Evolutionary conservation across 192 early-diverging fungal species (phyloP).

Genomic region (Umbelopsis sp.): DNA sequence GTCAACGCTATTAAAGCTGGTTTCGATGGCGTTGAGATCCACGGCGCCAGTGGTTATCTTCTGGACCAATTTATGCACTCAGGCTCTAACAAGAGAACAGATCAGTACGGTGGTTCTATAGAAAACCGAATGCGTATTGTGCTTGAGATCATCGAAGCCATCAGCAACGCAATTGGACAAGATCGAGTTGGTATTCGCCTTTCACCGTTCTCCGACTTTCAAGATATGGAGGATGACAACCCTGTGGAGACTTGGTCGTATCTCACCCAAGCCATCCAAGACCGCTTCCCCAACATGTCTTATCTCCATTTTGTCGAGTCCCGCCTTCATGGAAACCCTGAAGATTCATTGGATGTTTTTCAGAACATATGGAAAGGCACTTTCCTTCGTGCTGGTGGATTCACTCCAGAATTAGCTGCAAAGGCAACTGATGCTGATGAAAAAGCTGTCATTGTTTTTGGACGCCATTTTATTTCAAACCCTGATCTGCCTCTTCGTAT

Average conservation of each 20-base stretch:
- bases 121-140: slow-evolving; percentile 6
- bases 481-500: slow-evolving; percentile 32
- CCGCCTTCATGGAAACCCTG: slow-evolving; percentile 6
- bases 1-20: slow-evolving; percentile 73
- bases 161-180: slow-evolving; percentile 54
- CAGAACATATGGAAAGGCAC: slow-evolving; percentile 30
- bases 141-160: neutral
- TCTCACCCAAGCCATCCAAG: slow-evolving; percentile 27
- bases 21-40: slow-evolving; percentile 87
- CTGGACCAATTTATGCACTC: slow-evolving; percentile 79
- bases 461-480: slow-evolving; percentile 29
- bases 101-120: slow-evolving; percentile 1
- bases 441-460: slow-evolving; percentile 23
- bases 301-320: slow-evolving; percentile 34
- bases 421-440: neutral
- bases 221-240: slow-evolving; percentile 36
- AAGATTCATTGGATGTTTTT: slow-evolving; percentile 27
- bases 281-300: slow-evolving; percentile 29
- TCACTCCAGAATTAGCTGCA: slow-evolving; percentile 15
- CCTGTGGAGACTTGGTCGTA: slow-evolving; percentile 28
- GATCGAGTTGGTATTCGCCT: slow-evolving; percentile 24
- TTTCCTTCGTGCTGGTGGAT: slow-evolving; percentile 34
- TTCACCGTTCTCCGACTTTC: slow-evolving; percentile 32
- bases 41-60: slow-evolving; percentile 91
- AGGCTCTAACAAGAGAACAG: slow-evolving; percentile 63